A percentile compares a stretch with the other conserved stretches of the same genome.
phyloP scores from a whole-genome alignment of 2,329 filamentous ascomycete species.

The Tolypocladium ovalisporum region DNA sequence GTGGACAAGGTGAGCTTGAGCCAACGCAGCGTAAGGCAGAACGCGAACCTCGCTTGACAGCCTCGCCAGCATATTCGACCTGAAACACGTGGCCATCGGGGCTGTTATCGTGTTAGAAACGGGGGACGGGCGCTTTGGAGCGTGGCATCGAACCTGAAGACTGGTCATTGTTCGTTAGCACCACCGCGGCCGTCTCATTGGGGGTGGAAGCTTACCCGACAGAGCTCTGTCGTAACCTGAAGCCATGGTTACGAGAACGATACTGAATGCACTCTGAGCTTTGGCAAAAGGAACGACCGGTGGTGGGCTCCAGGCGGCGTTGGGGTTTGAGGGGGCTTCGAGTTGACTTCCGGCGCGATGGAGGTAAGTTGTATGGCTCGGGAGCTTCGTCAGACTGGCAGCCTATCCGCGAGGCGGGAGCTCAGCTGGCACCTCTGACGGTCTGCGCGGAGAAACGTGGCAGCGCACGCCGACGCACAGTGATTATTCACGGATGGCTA shows the following conservation, averaged over 20 bases:
- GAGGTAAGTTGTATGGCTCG: conserved; percentile 5
- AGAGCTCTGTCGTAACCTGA: conserved; percentile 98
- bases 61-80: conserved; percentile 98
- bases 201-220: conserved; percentile 63
- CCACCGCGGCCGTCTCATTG: not conserved
- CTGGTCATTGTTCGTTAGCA: conserved; percentile 41
- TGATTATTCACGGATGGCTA: not conserved
- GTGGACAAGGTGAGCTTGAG: conserved; percentile 4
- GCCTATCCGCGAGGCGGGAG: conserved; percentile 22
- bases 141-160: conserved; percentile 58
- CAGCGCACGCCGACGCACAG: conserved; percentile 8
- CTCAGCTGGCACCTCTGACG: conserved; percentile 8
- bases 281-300: not conserved
- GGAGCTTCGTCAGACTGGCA: conserved; percentile 29
- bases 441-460: conserved; percentile 17
- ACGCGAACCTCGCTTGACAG: conserved; percentile 82
- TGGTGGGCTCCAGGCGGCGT: not conserved
- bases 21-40: conserved; percentile 6
- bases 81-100: conserved; percentile 99
- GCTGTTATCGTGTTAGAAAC: conserved; percentile 47
- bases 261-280: not conserved
- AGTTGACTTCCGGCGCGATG: conserved; percentile 1
- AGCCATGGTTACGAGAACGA: conserved; percentile 44
- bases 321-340: conserved; percentile 3
- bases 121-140: not conserved